Base-by-base conservation (phyloP, 306 rosid species). In the Vachellia pachyceras region DNA sequence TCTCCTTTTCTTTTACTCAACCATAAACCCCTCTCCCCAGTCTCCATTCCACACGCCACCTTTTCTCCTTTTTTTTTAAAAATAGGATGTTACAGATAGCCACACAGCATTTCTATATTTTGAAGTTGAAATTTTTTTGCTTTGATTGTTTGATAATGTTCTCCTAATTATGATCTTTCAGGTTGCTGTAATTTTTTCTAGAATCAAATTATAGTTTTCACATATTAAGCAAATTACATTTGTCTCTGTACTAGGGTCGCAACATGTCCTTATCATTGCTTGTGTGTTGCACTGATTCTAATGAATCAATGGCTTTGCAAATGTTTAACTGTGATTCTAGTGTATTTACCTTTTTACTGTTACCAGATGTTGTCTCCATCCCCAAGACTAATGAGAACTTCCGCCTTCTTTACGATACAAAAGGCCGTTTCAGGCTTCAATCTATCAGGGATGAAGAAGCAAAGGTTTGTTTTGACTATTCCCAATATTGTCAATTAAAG, bases 381-480 rank as follows among this genome's bases (percentile, higher is more conserved):
- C 95, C 93, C 10, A 89, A 91, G 83, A 89, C 91, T 9, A 87
- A 86, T 45, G 91, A 89, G 80, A 91, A 87, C 45, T 89, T 89
- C 79, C 95, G 90, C 69, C 92, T 91, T 57, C 91, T 91, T 44
- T 89, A 91, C 75, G 92, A 91, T 79, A 91, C 92, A 36, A 91
- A 91, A 83, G 90, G 95, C 1, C 87, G 91, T 46, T 89, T 87
- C 87, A 89, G 90, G 72, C 88, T 87, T 57, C 92, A 90, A 79
- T 83, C 93, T 0, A 23, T 92, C 36, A 89, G 90, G 84, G 97
- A 92, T 74, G 97, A 92, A 7, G 94, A 90, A 84, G 88, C 97
- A 13, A 92, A 90, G 94, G 94, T 92, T 33, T 9, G 78, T 73
- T 52, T 52, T 36, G 70, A 10, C 79, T 49, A 44, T 74, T 66